These are phyloP conservation scores for Neopestalotiopsis clavispora DNA, from an alignment of 2,329 filamentous ascomycete species.

Conservation along the genomic window DNA sequence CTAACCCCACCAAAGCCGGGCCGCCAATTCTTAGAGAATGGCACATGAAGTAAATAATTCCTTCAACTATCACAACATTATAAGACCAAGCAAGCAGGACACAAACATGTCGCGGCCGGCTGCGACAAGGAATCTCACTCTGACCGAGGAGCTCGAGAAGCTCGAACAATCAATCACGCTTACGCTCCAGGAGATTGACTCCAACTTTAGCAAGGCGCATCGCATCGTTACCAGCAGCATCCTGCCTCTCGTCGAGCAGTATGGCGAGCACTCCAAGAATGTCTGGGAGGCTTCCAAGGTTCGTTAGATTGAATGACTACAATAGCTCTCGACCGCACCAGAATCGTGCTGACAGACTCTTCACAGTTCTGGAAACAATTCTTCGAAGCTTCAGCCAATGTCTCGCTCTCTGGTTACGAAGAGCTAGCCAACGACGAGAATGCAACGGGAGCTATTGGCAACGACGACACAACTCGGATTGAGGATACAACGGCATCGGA, in stretches of 20 bases:
- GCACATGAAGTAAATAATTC: constrained; percentile 5
- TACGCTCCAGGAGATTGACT: constrained; percentile 97
- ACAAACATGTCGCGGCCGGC: constrained; percentile 54
- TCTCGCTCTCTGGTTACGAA: constrained; percentile 93
- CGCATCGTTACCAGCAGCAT: constrained; percentile 95
- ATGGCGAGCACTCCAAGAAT: constrained; percentile 88
- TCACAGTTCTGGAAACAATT: constrained; percentile 98
- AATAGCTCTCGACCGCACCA: neutral
- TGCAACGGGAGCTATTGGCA: constrained; percentile 37
- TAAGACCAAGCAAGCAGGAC: constrained; percentile 3
- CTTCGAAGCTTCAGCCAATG: constrained; percentile 97
- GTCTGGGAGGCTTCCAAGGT: constrained; percentile 98
- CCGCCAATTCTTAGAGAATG: neutral
- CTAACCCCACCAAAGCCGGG: constrained; percentile 11
- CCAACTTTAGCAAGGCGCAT: constrained; percentile 96
- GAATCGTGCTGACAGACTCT: neutral
- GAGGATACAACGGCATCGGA: constrained; percentile 58
- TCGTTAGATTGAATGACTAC: constrained; percentile 15
- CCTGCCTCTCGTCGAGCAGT: constrained; percentile 90
- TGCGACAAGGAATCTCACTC: constrained; percentile 65
- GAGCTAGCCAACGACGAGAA: constrained; percentile 73
- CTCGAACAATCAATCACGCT: constrained; percentile 96
- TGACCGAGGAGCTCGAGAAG: constrained; percentile 95
- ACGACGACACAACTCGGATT: constrained; percentile 58
- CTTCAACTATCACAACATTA: neutral